These are phyloP conservation scores for Naganishia kalamii DNA, from an alignment of 768 basidiomycete genomes.

Conservation along the genomic window DNA sequence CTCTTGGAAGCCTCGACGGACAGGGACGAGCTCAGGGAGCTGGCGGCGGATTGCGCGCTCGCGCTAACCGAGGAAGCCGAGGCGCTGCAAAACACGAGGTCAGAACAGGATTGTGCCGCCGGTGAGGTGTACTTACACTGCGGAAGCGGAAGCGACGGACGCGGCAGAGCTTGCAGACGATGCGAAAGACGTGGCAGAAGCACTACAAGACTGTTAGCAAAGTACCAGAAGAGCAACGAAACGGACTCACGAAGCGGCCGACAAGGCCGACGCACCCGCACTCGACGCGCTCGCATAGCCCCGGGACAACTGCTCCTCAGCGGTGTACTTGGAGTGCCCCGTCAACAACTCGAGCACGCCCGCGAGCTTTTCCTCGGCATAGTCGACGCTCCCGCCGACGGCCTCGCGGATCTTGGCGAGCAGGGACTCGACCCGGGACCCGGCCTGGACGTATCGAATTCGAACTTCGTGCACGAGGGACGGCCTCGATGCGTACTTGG, in stretches of 20 bases:
- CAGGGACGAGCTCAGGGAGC: constrained; percentile 37
- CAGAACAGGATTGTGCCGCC: background rate
- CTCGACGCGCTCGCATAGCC: constrained; percentile 39
- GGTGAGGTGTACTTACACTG: constrained; percentile 31
- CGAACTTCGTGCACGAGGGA: constrained; percentile 59
- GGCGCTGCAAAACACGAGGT: constrained; percentile 25
- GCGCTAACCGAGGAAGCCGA: constrained; percentile 43
- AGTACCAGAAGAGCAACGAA: background rate
- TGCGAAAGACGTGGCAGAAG: constrained; percentile 26
- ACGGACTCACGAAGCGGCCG: constrained; percentile 24
- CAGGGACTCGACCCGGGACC: constrained; percentile 55
- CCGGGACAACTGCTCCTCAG: constrained; percentile 44
- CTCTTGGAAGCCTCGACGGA: constrained; percentile 40
- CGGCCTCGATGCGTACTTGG: constrained; percentile 57
- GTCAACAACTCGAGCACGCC: constrained; percentile 46
- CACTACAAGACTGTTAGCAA: background rate
- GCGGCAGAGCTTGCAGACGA: constrained; percentile 32
- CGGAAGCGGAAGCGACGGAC: constrained; percentile 36
- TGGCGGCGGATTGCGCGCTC: constrained; percentile 37
- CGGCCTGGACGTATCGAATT: constrained; percentile 68
- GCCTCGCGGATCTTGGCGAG: constrained; percentile 61
- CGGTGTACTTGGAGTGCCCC: constrained; percentile 39
- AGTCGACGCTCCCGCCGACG: constrained; percentile 62
- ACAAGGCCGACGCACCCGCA: constrained; percentile 32
- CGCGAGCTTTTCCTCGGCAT: constrained; percentile 68